Percentiles rank a stretch among this genome's conserved stretches.
Evolutionary conservation across 2,329 filamentous ascomycete genomes (phyloP).

Genomic region (Cordyceps militaris): DNA sequence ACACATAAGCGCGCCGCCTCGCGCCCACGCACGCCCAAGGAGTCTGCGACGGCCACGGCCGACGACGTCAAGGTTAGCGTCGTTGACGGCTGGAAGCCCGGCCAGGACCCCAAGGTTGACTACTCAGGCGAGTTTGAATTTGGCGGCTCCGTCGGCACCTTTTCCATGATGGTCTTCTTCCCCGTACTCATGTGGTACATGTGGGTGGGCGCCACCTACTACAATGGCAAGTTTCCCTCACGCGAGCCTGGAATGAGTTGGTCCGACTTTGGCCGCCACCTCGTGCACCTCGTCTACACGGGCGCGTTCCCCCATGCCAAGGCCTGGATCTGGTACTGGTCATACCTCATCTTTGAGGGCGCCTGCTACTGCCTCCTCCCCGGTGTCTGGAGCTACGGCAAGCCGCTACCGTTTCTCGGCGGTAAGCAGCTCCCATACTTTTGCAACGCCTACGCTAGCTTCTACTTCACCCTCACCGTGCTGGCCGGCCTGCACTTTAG

Average conservation of each 20-base stretch:
- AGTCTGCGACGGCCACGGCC: not conserved
- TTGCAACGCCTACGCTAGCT: conserved; percentile 82
- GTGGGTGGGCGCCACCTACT: conserved; percentile 95
- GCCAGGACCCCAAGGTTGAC: conserved; percentile 56
- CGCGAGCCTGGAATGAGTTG: conserved; percentile 60
- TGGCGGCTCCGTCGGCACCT: conserved; percentile 74
- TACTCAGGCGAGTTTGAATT: conserved; percentile 69
- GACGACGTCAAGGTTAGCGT: conserved; percentile 21
- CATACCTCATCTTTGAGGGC: conserved; percentile 79
- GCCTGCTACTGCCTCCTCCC: conserved; percentile 79
- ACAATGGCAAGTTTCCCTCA: conserved; percentile 72
- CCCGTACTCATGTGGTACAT: conserved; percentile 98
- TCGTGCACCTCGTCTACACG: conserved; percentile 68
- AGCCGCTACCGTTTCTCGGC: conserved; percentile 73
- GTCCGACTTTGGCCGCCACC: conserved; percentile 62
- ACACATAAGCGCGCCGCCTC: conserved; percentile 1
- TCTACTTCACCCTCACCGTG: conserved; percentile 76
- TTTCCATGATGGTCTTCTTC: conserved; percentile 84
- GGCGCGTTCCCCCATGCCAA: conserved; percentile 75
- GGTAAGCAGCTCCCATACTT: conserved; percentile 89
- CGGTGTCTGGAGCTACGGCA: conserved; percentile 81
- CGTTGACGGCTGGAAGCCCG: conserved; percentile 51
- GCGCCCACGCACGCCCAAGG: conserved; percentile 6
- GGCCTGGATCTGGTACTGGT: conserved; percentile 94
- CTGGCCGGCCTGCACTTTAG: conserved; percentile 70